Evolutionary conservation across 495 filamentous ascomycete species (phyloP), one percentile per base, ranked within the genome.

Genomic region (Clohesyomyces aquaticus): DNA sequence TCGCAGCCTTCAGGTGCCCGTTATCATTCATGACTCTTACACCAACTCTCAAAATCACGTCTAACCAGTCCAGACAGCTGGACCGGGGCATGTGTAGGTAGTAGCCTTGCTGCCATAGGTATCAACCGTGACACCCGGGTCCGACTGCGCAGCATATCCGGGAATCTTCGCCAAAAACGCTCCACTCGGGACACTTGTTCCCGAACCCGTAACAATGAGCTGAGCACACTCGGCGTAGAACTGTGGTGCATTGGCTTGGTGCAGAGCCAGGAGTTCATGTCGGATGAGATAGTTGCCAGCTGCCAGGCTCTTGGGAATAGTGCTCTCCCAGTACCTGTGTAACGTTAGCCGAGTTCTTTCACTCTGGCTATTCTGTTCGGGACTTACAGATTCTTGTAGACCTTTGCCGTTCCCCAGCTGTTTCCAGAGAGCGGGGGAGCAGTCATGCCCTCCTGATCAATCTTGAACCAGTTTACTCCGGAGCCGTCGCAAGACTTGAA

Each of bases 221-320:
- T 84, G 82, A 0, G 83, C 83, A 60, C 82, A 85, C 72, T 85
- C 83, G 55, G 82, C 79, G 75, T 85, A 85, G 70, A 83, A 85
- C 71, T 85, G 83, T 0, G 82, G 83, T 4, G 81, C 77, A 68
- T 84, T 82, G 42, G 82, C 80, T 69, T 85, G 82, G 68, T 85
- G 83, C 19, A 85, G 81, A 29, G 83, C 83, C 42, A 85, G 74
- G 60, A 85, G 68, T 72, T 85, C 83, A 73, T 85, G 83, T 62
- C 82, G 76, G 71, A 85, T 80, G 59, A 86, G 77, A 71, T 85
- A 85, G 73, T 82, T 81, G 56, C 82, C 83, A 10, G 79, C 75
- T 21, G 77, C 78, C n/a, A 85, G 74, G 42, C 55, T 74, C 14
- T 65, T 49, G 12, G 83, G 83, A 64, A 86, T 81, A 10, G 71